Base-by-base conservation (phyloP, 805 yeast genomes). In the Candida ortonii region DNA sequence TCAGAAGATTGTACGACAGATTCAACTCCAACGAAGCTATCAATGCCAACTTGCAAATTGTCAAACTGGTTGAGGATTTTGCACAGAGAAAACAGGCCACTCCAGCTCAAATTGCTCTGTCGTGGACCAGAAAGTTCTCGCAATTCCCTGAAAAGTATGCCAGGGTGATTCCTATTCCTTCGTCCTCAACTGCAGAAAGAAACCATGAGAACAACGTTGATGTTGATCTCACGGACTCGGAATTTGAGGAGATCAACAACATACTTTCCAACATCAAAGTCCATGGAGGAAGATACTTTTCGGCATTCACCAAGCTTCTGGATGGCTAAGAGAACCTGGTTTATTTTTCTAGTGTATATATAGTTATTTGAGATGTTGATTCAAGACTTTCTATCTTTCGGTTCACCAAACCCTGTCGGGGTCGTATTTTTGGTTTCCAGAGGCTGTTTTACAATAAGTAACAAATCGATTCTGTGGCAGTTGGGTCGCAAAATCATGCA, bases 161-260 rank as follows among this genome's bases (percentile, higher is more conserved):
- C 16, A 66, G 62, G 39, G 68, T 85, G 27, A 52, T 88, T 28
- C 94, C 96, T 21, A 83, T 88, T 55, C 96, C 96, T 14, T 80
- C 89, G 34, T 80, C 85, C 3, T 71, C 87, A 6, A 72, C 79
- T 23, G 56, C 62, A 3, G 64, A 58, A 8, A 78, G 85, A 55
- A 76, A 82, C 12, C 65, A 68, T 29, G 83, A 76, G 53, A 88
- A 86, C 61, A 65, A 73, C 44, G 60, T 65, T 15, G 57, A 56
- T 30, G 47, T 73, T 30, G 57, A 59, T 8, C 62, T 87, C 35
- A 55, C 77, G 3, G 78, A 72, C n/a, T 72, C 54, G 0, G 87
- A 83, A 37, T 70, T 82, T 44, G 58, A 60, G 1, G 72, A 71
- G 36, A 65, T 85, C 40, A 70, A 74, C 34, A 53, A 58, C 2